A percentile compares a stretch with the other conserved stretches of the same genome.
Conservation (phyloP, 805 yeast species). For the Ogataea corticis region DNA sequence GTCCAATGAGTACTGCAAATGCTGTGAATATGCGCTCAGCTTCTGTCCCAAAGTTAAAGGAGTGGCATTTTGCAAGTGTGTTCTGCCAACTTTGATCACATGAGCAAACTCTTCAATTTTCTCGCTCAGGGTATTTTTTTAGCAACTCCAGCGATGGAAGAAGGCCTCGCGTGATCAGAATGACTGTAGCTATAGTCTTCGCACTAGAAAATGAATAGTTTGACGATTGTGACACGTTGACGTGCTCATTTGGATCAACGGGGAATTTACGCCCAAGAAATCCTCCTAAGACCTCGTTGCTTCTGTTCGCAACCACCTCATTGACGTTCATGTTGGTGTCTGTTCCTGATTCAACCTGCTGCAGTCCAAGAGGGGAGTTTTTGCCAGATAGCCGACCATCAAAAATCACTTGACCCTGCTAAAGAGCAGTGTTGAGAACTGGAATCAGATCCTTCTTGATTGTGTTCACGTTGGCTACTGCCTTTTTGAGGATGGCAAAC, state of each 20-base stretch:
- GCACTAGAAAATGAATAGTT: conserved; percentile 99
- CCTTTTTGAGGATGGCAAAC: conserved; percentile 89
- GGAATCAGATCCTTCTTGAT: conserved; percentile 80
- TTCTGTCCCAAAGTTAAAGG: conserved; percentile 97
- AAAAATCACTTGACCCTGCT: conserved; percentile 67
- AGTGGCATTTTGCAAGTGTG: conserved; percentile 97
- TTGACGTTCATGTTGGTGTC: conserved; percentile 98
- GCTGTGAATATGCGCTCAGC: conserved; percentile 92
- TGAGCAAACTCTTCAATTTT: conserved; percentile 75
- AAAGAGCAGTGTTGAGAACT: conserved; percentile 76
- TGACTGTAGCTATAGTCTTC: conserved; percentile 97
- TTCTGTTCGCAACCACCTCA: conserved; percentile 96
- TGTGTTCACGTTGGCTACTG: conserved; percentile 89
- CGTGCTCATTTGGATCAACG: conserved; percentile 97
- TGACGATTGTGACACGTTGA: conserved; percentile 96
- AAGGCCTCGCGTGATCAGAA: conserved; percentile 70
- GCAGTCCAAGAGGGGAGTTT: conserved; percentile 87
- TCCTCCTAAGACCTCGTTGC: conserved; percentile 93
- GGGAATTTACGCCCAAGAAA: conserved; percentile 85
- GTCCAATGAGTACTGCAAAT: conserved; percentile 81
- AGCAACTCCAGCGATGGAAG: conserved; percentile 55
- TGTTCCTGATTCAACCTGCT: conserved; percentile 98
- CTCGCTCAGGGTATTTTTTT: no score
- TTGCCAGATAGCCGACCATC: no score
- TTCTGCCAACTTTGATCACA: conserved; percentile 96